Base-by-base conservation (phyloP, 2,329 filamentous ascomycete species). In the Ophiostoma himal-ulmi region DNA sequence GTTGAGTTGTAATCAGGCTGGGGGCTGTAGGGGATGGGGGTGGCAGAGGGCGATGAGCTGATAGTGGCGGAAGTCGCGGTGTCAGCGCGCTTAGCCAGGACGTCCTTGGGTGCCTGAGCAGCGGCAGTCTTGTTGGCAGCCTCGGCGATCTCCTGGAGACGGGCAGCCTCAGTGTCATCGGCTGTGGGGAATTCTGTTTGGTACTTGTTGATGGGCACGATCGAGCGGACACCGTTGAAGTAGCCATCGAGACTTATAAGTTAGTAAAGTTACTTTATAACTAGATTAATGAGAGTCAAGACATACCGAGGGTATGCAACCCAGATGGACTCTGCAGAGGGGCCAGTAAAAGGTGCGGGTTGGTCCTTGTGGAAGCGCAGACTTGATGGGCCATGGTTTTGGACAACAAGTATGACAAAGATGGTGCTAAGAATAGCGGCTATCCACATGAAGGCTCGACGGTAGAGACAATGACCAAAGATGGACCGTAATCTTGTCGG, bases 151-250 rank as follows among this genome's bases (percentile, higher is more conserved):
- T 72, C 67, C 36, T 73, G 68, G 1, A 69, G 69, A 7, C 62
- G 64, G 5, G 64, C 73, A 4, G 52, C 5, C 17, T 72, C 36
- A 8, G 41, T 57, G 54, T 74, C 72, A 0, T 79, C 74, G 34
- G 75, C 77, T 11, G 77, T 81, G 17, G 93, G 93, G 75, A 93
- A 96, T 77, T 96, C 93, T 0, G 92, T 86, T 17, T 84, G 81
- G 73, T 94, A 91, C 8, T 88, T 81, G 10, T 83, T 80, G 67
- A 86, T 82, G 36, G 85, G 81, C 1, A 93, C 88, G 71, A 97
- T 78, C 0, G 87, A 87, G 74, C 89, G 87, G 70, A 97, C 83
- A 5, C 93, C 93, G 57, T 90, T 88, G 78, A 92, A 93, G 78
- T 94, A 97, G 64, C 90, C 86, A 74, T 90, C 88, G 70, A 97